These are phyloP conservation scores for Allium sativum DNA, from an alignment of 106 monocot species.

Conservation along the genomic window DNA sequence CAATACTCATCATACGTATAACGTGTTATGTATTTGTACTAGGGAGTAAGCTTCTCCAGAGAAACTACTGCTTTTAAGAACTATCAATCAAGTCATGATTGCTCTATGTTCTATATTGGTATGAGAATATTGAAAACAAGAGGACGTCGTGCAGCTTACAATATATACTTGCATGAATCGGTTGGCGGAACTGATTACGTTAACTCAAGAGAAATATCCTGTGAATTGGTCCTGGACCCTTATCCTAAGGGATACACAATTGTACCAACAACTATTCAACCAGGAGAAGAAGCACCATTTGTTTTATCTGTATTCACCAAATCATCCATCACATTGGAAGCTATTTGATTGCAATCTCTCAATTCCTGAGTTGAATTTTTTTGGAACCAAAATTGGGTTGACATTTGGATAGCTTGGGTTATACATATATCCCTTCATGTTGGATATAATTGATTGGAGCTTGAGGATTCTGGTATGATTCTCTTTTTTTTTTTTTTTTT, in stretches of 20 bases:
- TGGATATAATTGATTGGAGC: neutral
- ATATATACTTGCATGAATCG: constrained; percentile 97
- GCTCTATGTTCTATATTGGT: constrained; percentile 90
- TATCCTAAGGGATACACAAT: constrained; percentile 94
- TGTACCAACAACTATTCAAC: constrained; percentile 93
- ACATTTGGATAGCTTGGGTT: constrained; percentile 7
- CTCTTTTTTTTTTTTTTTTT: neutral
- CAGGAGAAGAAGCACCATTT: constrained; percentile 99
- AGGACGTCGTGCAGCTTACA: constrained; percentile 89
- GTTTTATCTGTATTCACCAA: constrained; percentile 94
- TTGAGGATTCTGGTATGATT: constrained; percentile 19
- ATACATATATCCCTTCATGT: constrained; percentile 1
- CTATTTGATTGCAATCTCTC: constrained; percentile 25
- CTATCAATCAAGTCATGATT: constrained; percentile 90
- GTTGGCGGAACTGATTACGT: constrained; percentile 98
- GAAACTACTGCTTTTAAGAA: constrained; percentile 67
- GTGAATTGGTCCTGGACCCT: constrained; percentile 90
- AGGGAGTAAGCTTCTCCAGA: constrained; percentile 97
- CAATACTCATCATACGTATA: neutral
- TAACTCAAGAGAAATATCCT: constrained; percentile 96
- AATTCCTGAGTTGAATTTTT: constrained; percentile 4
- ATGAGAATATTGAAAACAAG: constrained; percentile 92
- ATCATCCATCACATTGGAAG: constrained; percentile 68
- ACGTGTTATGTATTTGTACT: neutral
- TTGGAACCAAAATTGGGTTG: constrained; percentile 3